phyloP scores from a whole-genome alignment of 2,329 filamentous ascomycete genomes.

The Diplodia sapinea region DNA sequence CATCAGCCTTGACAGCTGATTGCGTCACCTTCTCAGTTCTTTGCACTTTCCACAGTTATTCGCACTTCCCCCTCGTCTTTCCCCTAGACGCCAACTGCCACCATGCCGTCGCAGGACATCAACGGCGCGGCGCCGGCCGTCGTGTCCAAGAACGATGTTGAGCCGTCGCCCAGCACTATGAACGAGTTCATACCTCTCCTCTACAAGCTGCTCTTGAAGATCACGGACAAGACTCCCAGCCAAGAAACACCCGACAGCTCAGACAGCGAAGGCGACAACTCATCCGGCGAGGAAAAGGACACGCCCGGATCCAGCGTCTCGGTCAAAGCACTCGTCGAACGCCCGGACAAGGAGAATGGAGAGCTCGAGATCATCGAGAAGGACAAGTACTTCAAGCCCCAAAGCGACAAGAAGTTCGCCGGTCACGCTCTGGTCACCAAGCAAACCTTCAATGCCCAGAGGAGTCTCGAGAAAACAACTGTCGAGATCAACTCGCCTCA shows the following conservation, averaged over 20 bases:
- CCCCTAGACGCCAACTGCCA: background rate
- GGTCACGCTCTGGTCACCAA: slow-evolving; percentile 37
- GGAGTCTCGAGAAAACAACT: slow-evolving; percentile 36
- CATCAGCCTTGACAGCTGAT: too few species aligned
- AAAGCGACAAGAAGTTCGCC: slow-evolving; percentile 30
- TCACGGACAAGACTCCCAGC: too few species aligned
- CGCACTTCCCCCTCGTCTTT: too few species aligned
- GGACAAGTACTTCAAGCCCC: slow-evolving; percentile 27
- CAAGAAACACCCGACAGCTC: background rate
- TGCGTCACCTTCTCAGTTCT: too few species aligned
- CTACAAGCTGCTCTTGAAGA: slow-evolving; percentile 2
- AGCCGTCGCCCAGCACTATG: background rate
- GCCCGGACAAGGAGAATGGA: slow-evolving; percentile 26
- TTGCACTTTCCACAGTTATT: too few species aligned
- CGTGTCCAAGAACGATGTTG: background rate
- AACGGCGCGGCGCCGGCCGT: background rate
- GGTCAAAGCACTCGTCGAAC: slow-evolving; percentile 31
- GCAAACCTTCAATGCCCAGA: slow-evolving; percentile 37
- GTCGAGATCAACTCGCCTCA: slow-evolving; percentile 39
- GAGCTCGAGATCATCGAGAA: slow-evolving; percentile 32
- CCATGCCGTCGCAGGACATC: background rate
- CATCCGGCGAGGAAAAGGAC: background rate
- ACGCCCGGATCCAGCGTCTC: slow-evolving; percentile 17
- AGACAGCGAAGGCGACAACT: slow-evolving; percentile 8
- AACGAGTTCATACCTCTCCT: slow-evolving; percentile 19